Evolutionary conservation across 176 grass and related monocot species (phyloP), one percentile per base, ranked within the genome.

Genomic region (Themeda triandra): DNA sequence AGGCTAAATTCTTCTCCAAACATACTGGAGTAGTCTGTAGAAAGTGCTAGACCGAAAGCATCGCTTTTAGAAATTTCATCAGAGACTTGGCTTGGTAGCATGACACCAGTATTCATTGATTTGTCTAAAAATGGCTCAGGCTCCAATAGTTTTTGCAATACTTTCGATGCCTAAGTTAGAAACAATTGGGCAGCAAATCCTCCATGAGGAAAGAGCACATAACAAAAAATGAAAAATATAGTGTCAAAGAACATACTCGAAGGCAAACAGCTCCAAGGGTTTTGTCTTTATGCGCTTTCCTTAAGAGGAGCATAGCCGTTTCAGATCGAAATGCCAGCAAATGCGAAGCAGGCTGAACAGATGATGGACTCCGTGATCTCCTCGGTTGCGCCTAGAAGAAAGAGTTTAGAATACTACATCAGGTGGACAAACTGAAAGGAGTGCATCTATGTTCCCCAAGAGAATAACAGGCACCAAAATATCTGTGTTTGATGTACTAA

Each of bases 1-100:
- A 93, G 53, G 85, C 31, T 81, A 70, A 94, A 95, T 90, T 93
- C 92, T 76, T 95, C 92, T 87, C 92, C 95, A 88, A 93, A 93
- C 76, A 98, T 88, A 69, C 82, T 90, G 69, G 85, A 92, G 82
- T 93, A 95, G 58, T 98, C 91, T 35, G 81, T 86, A 73, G 71
- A 74, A 86, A 75, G 71, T 63, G 79, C 72, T 46, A 84, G 84
- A 59, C 67, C 60, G 45, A 80, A 78, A 78, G 82, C 66, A 80
- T 92, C 92, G 67, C 63, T 83, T 88, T 89, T 93, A 76, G 78
- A 28, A 77, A 86, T 82, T 82, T 90, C 94, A 74, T 88, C 86
- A 87, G 41, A 80, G 41, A 77, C 41, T 85, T 84, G 36, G 81
- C 39, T 80, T 6, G 66, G 19, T 64, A 66, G 30, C 39, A 81